Evolutionary conservation across 2,329 filamentous ascomycete genomes (phyloP).

Genomic region (Botrytis squamosa): DNA sequence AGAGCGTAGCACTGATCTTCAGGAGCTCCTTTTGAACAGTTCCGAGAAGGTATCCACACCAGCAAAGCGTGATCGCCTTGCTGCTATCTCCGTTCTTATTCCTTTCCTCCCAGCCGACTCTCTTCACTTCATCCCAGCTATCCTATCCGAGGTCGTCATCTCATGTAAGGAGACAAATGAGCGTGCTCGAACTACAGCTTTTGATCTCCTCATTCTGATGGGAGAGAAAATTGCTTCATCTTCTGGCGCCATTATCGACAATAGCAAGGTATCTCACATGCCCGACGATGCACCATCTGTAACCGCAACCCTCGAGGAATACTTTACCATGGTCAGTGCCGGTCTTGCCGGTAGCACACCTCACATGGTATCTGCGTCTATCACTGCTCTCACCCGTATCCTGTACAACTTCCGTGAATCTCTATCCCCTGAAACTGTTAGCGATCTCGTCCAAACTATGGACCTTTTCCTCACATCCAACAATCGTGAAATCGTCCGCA

Average conservation of each 20-base stretch:
- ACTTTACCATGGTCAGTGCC: conserved; percentile 96
- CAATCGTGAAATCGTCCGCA: conserved; percentile 94
- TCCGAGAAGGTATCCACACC: conserved; percentile 84
- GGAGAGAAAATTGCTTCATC: conserved; percentile 71
- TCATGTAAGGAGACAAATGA: conserved; percentile 98
- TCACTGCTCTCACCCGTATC: conserved; percentile 89
- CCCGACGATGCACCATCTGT: conserved; percentile 73
- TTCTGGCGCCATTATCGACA: conserved; percentile 73
- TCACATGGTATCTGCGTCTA: conserved; percentile 97
- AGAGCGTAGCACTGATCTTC: conserved; percentile 75
- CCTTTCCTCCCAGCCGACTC: conserved; percentile 73
- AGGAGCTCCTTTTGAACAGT: conserved; percentile 75
- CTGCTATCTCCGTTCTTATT: conserved; percentile 77
- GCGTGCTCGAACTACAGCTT: conserved; percentile 83
- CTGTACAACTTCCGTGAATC: conserved; percentile 83
- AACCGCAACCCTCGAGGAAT: conserved; percentile 84
- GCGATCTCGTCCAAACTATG: conserved; percentile 89
- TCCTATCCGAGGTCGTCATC: conserved; percentile 92
- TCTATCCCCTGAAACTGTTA: conserved; percentile 67
- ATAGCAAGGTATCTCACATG: conserved; percentile 86
- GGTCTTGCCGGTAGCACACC: conserved; percentile 89
- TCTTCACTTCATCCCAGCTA: conserved; percentile 88
- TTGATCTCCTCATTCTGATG: conserved; percentile 86
- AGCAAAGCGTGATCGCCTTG: conserved; percentile 79
- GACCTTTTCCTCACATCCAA: conserved; percentile 94